These are phyloP conservation scores for Beta vulgaris DNA, from an alignment of 148 eudicot species.

Conservation along the genomic window DNA sequence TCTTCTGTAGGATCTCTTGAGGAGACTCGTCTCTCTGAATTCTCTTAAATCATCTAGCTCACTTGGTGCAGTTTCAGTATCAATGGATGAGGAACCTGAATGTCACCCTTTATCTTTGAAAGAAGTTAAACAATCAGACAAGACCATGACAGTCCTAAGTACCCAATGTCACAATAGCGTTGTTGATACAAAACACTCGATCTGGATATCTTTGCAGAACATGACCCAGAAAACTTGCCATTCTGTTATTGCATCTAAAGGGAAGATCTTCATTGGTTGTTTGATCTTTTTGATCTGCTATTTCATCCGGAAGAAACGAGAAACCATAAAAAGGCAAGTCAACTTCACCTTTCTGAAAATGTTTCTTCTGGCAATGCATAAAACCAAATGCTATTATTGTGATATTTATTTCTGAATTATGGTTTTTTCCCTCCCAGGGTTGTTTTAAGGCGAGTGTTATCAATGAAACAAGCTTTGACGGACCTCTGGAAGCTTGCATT, in stretches of 20 bases:
- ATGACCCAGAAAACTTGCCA: constrained; percentile 47
- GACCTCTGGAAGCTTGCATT: constrained; percentile 94
- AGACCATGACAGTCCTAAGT: constrained; percentile 27
- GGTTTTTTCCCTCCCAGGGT: constrained; percentile 36
- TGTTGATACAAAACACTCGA: constrained; percentile 30
- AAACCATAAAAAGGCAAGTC: constrained; percentile 53
- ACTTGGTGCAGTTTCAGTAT: constrained; percentile 30
- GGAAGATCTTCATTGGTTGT: constrained; percentile 53
- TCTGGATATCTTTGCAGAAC: constrained; percentile 47
- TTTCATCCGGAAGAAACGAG: constrained; percentile 53
- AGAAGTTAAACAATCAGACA: constrained; percentile 37
- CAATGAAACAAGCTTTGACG: constrained; percentile 53
- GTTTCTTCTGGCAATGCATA: neutral
- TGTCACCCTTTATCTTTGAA: constrained; percentile 21
- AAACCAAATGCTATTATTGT: neutral
- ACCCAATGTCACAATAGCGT: constrained; percentile 20
- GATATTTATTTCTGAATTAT: constrained; percentile 2
- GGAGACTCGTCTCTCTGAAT: constrained; percentile 59
- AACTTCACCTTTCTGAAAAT: neutral
- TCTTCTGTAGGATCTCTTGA: constrained; percentile 57
- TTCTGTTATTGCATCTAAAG: constrained; percentile 42
- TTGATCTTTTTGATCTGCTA: constrained; percentile 53
- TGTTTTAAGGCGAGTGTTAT: constrained; percentile 38
- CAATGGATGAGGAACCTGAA: constrained; percentile 31
- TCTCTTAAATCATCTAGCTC: constrained; percentile 44